Evolutionary conservation across 345 rosid genomes (phyloP).

Genomic region (Iberis pinnata): DNA sequence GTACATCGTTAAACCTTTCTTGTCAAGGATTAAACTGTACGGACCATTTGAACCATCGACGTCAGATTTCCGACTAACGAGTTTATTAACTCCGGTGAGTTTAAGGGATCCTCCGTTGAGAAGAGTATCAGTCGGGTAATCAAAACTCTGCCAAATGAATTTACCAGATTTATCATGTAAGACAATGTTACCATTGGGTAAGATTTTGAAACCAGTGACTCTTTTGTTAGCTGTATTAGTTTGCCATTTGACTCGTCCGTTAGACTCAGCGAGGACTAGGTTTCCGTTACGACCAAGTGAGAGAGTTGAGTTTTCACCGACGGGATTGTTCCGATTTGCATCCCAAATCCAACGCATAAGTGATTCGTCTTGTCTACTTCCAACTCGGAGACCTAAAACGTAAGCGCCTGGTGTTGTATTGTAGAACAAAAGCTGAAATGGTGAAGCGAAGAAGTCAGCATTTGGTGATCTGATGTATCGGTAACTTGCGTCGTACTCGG

Average conservation of each 20-base stretch:
- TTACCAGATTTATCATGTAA: constrained; percentile 40
- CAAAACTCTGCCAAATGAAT: constrained; percentile 56
- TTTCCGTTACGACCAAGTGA: constrained; percentile 45
- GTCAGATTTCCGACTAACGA: constrained; percentile 49
- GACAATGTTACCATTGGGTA: constrained; percentile 56
- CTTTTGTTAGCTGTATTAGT: constrained; percentile 58
- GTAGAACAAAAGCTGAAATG: constrained; percentile 46
- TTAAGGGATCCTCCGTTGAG: constrained; percentile 43
- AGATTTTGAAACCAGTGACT: constrained; percentile 44
- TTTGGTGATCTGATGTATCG: constrained; percentile 23
- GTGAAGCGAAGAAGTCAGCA: constrained; percentile 13
- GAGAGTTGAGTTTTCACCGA: constrained; percentile 49
- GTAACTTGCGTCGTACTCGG: constrained; percentile 34
- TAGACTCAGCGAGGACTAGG: constrained; percentile 46
- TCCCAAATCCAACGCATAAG: constrained; percentile 56
- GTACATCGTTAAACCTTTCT: constrained; percentile 34
- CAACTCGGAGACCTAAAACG: constrained; percentile 45
- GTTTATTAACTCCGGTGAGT: constrained; percentile 33
- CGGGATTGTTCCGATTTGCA: constrained; percentile 57
- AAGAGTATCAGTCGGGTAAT: constrained; percentile 54
- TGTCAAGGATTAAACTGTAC: constrained; percentile 48
- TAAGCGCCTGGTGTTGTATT: constrained; percentile 56
- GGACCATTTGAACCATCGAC: constrained; percentile 37
- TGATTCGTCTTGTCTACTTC: constrained; percentile 29
- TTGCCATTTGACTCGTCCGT: constrained; percentile 59